Evolutionary conservation across 768 basidiomycete genomes (phyloP).

Genomic region (Kondoa malvinella): DNA sequence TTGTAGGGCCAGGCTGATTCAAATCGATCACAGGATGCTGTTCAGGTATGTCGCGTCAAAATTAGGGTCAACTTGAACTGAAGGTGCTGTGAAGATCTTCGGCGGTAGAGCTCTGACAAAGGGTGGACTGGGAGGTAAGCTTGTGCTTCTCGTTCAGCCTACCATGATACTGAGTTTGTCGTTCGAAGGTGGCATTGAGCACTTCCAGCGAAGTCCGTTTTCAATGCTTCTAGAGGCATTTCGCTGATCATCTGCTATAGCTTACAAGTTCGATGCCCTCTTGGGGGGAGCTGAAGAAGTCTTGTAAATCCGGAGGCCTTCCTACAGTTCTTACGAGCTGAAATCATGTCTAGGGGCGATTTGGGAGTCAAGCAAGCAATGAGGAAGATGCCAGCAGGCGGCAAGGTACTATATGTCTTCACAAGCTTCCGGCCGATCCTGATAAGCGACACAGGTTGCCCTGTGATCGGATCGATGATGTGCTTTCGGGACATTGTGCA

Average conservation of each 20-base stretch:
- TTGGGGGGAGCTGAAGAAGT: constrained; percentile 11
- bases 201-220: neutral
- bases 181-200: no score
- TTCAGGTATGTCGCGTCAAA: constrained; percentile 14
- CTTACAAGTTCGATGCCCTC: constrained; percentile 10
- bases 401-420: no score
- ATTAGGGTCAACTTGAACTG: neutral
- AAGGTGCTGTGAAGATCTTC: constrained; percentile 53
- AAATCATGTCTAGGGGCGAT: neutral
- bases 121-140: neutral
- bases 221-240: neutral
- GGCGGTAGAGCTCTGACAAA: constrained; percentile 66
- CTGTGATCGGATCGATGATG: no score
- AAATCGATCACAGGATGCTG: constrained; percentile 22
- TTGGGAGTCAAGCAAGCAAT: constrained; percentile 1
- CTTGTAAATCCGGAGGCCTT: neutral
- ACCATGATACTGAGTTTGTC: constrained; percentile 31
- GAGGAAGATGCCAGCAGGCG: constrained; percentile 2
- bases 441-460: no score
- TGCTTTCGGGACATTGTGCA: no score
- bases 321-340: neutral
- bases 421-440: no score
- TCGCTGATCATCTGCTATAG: no score
- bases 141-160: neutral
- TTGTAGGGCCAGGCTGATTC: no score